Evolutionary conservation across 352 stramenopile genomes (phyloP), one percentile per base, ranked within the genome.

Genomic region (Phytophthora sojae): DNA sequence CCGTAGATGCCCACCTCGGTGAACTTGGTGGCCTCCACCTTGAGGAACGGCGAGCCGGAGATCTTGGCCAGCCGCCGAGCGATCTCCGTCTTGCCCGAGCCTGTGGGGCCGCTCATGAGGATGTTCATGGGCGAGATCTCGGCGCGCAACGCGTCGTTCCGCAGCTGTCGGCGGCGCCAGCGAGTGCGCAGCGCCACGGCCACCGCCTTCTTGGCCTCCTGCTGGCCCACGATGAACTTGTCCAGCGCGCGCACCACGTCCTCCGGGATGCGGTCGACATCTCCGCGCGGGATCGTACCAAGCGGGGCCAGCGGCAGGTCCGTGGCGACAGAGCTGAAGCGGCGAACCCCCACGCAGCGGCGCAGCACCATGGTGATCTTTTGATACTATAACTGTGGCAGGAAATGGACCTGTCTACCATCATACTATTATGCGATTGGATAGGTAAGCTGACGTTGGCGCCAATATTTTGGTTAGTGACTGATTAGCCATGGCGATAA

Each of bases 1-100:
- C 98, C 97, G 78, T 99, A 98, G 77, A 99, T 99, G 26, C 98
- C 98, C 23, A 99, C 98, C 77, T 99, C 98, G 4, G 98, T 99
- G 79, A 99, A 99, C 83, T 99, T 99, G 53, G 98, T 99, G 15
- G 97, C 98, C 77, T 99, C 98, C 45, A 95, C 87, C 75, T 99
- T 99, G 66, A 99, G 90, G 82, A 99, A 99, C n/a, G 97, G 97
- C 57, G 97, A 98, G 75, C 98, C 82, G n/a, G 90, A 96, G 67
- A 99, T 91, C 80, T 98, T 98, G 49, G 98, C 97, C 67, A 99
- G 93, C n/a, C 97, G 89, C 17, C 97, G 80, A 44, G 97, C 97
- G 57, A 99, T 99, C 88, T 99, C 98, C 6, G 97, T 99, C 87
- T 99, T 98, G 61, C 98, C 97, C 25, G 96, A 99, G 37, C 98